Evolutionary conservation across 2,329 filamentous ascomycete genomes (phyloP).

Genomic region (Catunica adiposa): DNA sequence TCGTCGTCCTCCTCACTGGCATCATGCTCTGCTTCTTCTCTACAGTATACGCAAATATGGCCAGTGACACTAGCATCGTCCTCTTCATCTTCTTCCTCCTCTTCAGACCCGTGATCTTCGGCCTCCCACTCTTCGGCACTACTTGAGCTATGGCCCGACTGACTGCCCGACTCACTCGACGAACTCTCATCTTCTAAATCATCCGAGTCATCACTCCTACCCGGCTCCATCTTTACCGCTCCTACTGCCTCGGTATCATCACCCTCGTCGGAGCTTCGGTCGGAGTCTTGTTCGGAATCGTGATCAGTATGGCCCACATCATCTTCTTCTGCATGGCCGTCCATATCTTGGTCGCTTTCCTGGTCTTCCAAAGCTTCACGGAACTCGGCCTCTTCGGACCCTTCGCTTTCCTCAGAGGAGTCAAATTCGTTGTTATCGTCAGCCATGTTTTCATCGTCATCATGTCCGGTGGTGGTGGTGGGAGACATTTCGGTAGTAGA

Average conservation of each 20-base stretch:
- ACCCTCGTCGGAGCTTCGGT: constrained; percentile 15
- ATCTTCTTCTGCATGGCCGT: constrained; percentile 20
- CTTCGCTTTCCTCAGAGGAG: constrained; percentile 29
- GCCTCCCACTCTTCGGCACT: constrained; percentile 43
- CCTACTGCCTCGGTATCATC: constrained; percentile 9
- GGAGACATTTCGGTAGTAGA: background rate
- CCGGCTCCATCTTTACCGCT: constrained; percentile 6
- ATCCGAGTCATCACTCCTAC: constrained; percentile 19
- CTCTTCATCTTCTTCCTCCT: constrained; percentile 41
- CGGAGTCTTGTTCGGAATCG: constrained; percentile 16
- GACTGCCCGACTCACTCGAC: constrained; percentile 15
- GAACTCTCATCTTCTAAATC: constrained; percentile 20
- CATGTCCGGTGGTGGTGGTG: constrained; percentile 17
- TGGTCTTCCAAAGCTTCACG: constrained; percentile 21
- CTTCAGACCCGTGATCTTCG: constrained; percentile 37
- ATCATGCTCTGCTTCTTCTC: constrained; percentile 61
- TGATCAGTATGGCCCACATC: constrained; percentile 21
- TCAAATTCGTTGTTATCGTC: constrained; percentile 10
- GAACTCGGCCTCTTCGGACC: constrained; percentile 28
- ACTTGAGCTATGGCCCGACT: constrained; percentile 31
- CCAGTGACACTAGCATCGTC: constrained; percentile 29
- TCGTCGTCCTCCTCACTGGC: constrained; percentile 47
- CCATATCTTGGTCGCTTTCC: constrained; percentile 17
- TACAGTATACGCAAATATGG: constrained; percentile 53
- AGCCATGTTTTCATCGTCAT: constrained; percentile 17